Conservation (phyloP, 208 protist species). For the Crithidia bombi region DNA sequence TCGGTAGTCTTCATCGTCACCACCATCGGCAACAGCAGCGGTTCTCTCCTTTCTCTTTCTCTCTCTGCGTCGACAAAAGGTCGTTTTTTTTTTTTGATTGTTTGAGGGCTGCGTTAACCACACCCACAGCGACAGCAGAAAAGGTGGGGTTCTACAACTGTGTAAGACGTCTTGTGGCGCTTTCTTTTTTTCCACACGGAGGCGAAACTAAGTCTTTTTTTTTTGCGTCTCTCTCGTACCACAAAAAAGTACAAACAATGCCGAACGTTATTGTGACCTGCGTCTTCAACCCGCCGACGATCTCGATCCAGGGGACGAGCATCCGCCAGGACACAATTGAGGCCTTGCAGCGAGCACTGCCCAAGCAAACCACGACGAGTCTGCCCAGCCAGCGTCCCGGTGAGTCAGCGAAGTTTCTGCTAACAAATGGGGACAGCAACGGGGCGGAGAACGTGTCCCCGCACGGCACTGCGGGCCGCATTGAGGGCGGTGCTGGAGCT, state of each 20-base stretch:
- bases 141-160: no score
- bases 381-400: constrained; percentile 39
- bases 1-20: no score
- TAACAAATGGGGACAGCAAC: constrained; percentile 30
- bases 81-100: no score
- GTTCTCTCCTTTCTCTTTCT: no score
- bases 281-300: constrained; percentile 78
- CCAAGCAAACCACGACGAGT: constrained; percentile 69
- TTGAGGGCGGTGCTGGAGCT: constrained; percentile 6
- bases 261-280: constrained; percentile 85
- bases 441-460: constrained; percentile 3
- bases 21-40: no score
- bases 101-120: no score
- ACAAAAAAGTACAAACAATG: constrained; percentile 38
- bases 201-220: not conserved
- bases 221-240: constrained; percentile 1
- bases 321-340: constrained; percentile 83
- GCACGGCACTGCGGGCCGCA: constrained; percentile 7
- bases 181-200: no score
- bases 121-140: no score
- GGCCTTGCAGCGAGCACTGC: constrained; percentile 65
- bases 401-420: constrained; percentile 56
- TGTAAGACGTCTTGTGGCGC: no score
- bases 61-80: no score
- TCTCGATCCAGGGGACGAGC: constrained; percentile 71